Base-by-base conservation (phyloP, 306 rosid genomes). In the Medicago arabica region DNA sequence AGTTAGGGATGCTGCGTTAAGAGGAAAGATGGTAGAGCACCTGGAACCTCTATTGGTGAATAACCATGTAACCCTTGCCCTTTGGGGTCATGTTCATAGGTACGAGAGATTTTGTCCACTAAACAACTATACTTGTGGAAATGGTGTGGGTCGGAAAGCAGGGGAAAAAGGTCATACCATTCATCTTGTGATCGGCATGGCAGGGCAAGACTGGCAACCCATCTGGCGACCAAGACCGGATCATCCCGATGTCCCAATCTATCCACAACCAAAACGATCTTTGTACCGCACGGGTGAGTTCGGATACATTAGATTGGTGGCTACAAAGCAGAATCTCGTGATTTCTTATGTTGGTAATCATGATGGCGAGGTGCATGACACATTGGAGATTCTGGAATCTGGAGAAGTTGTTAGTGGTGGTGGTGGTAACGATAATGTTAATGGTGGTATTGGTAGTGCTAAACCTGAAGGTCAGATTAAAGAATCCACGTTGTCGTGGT, bases 31-130 rank as follows among this genome's bases (percentile, higher is more conserved):
- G 97, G 78, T 87, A 63, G 90, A 87, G 85, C 88, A 92, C 70
- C 81, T 95, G 84, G 96, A 95, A 76, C 97, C 93, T 73, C 71
- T 95, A 73, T 82, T 95, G 71, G 97, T 90, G 78, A 81, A 90
- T 58, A 92, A 90, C 83, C 84, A 85, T 21, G 97, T 95, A 64
- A 85, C 89, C 15, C 89, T 95, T 72, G 97, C 93, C 6, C 82
- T 92, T 39, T 95, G 97, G 97, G 97, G 97, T 39, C 98, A 95
- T 77, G 99, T 95, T 44, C 97, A 95, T 69, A 84, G 96, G 77
- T 92, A 95, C 3, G 97, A 95, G 87, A 89, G 96, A 78, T 92
- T 95, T 69, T 92, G 96, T 84, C 88, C 89, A 0, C 43, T 92
- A 83, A 89, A 79, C 69, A 95, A 92, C 89, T 92, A 41, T 80